Evolutionary conservation across 257 asterid species (phyloP).

Genomic region (Solanum etuberosum): DNA sequence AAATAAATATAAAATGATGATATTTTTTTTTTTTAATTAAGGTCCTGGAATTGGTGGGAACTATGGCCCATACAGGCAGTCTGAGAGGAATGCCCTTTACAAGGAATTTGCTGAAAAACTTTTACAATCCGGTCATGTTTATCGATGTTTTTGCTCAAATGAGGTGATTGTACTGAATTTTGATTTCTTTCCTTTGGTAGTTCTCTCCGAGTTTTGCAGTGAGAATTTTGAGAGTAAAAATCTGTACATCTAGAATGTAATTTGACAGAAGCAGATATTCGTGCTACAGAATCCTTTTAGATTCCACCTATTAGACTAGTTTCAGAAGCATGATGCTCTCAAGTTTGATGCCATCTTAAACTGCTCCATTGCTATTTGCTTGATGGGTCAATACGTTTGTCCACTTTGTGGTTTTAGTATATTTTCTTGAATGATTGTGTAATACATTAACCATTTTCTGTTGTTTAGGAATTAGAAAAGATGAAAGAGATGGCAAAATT

Average conservation of each 20-base stretch:
- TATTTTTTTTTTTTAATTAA: slow-evolving; percentile 4
- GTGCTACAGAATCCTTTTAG: background rate
- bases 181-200: background rate
- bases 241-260: background rate
- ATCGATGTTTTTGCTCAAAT: slow-evolving; percentile 86
- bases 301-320: background rate
- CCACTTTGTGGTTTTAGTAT: background rate
- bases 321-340: background rate
- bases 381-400: background rate
- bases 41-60: slow-evolving; percentile 87
- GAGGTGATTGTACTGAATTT: slow-evolving; percentile 34
- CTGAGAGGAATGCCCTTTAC: slow-evolving; percentile 88
- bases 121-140: slow-evolving; percentile 65
- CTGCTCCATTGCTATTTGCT: background rate
- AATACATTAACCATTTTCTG: background rate
- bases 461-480: slow-evolving; percentile 66
- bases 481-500: slow-evolving; percentile 85
- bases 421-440: background rate
- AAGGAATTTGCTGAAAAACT: slow-evolving; percentile 71
- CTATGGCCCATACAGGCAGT: slow-evolving; percentile 89
- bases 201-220: background rate
- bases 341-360: background rate
- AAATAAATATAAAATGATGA: background rate
- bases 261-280: background rate
- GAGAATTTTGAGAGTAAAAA: background rate